phyloP scores from a whole-genome alignment of 2,329 filamentous ascomycete genomes.

The Colletotrichum eleusines region DNA sequence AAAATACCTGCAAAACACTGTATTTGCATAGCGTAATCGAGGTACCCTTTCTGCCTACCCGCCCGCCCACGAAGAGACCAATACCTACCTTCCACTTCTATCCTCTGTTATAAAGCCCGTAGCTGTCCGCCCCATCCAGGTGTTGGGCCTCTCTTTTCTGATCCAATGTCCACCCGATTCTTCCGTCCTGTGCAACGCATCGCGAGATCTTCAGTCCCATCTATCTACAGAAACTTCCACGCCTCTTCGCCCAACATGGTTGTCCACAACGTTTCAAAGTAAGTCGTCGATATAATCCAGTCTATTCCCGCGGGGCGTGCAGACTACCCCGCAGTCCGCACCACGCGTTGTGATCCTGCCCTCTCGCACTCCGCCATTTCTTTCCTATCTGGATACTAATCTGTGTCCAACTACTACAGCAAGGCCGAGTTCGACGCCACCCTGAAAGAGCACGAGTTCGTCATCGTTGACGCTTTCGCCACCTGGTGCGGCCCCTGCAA shows the following conservation, averaged over 20 bases:
- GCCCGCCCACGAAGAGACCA: neutral
- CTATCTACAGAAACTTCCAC: slow-evolving; percentile 47
- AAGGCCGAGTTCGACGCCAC: slow-evolving; percentile 69
- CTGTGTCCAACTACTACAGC: slow-evolving; percentile 52
- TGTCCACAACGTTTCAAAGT: slow-evolving; percentile 59
- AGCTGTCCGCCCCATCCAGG: neutral
- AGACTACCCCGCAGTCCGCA: neutral
- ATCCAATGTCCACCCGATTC: slow-evolving; percentile 36
- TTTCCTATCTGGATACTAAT: neutral
- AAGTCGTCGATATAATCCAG: slow-evolving; percentile 36
- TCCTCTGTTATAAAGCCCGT: slow-evolving; percentile 28
- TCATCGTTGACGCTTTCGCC: slow-evolving; percentile 89
- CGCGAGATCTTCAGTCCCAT: slow-evolving; percentile 26
- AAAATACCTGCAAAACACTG: slow-evolving; percentile 12
- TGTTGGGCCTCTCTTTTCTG: slow-evolving; percentile 5
- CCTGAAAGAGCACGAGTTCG: slow-evolving; percentile 66
- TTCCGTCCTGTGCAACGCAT: slow-evolving; percentile 36
- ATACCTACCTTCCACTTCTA: slow-evolving; percentile 4
- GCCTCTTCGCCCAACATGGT: slow-evolving; percentile 57
- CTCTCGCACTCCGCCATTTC: neutral
- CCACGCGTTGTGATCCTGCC: neutral
- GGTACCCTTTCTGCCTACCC: neutral
- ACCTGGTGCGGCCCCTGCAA: slow-evolving; percentile 97
- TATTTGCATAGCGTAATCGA: neutral
- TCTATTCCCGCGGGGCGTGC: neutral